These are phyloP conservation scores for Rhododendron mucronatum DNA, from an alignment of 148 eudicot species.

Conservation along the genomic window DNA sequence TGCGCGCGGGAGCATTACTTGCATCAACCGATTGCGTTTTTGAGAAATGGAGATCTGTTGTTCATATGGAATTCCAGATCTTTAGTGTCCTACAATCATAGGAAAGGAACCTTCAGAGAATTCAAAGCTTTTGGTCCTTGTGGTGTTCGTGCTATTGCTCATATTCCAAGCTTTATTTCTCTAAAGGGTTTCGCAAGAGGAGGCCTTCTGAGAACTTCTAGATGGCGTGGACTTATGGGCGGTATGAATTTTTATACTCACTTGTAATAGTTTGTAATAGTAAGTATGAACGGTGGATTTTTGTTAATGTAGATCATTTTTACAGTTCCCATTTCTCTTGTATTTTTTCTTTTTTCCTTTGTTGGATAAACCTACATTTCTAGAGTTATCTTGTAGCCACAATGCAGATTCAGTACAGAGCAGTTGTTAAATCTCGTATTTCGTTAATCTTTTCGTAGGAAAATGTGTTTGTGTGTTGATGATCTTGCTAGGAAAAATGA, in stretches of 20 bases:
- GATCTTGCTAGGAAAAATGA: background rate
- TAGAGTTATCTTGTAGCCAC: background rate
- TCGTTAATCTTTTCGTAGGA: background rate
- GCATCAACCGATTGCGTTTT: constrained; percentile 15
- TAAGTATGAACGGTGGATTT: background rate
- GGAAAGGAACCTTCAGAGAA: constrained; percentile 25
- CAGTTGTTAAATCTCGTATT: background rate
- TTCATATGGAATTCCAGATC: constrained; percentile 7
- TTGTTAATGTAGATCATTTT: background rate
- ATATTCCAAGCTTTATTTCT: constrained; percentile 29
- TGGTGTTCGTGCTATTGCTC: background rate
- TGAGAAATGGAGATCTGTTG: constrained; percentile 30
- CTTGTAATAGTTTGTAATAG: background rate
- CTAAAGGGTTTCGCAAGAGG: constrained; percentile 20
- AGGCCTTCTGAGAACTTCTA: constrained; percentile 4
- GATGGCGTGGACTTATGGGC: background rate
- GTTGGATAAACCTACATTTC: background rate
- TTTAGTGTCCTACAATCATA: constrained; percentile 21
- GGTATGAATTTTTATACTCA: background rate
- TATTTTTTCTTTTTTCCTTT: background rate
- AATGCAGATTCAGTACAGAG: background rate
- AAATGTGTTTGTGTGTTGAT: too few relatives aligned
- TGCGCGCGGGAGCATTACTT: constrained; percentile 9
- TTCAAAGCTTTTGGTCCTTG: constrained; percentile 2
- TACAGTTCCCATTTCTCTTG: background rate